Conservation (phyloP, 768 basidiomycete species). For the Mycena albidolilacea region DNA sequence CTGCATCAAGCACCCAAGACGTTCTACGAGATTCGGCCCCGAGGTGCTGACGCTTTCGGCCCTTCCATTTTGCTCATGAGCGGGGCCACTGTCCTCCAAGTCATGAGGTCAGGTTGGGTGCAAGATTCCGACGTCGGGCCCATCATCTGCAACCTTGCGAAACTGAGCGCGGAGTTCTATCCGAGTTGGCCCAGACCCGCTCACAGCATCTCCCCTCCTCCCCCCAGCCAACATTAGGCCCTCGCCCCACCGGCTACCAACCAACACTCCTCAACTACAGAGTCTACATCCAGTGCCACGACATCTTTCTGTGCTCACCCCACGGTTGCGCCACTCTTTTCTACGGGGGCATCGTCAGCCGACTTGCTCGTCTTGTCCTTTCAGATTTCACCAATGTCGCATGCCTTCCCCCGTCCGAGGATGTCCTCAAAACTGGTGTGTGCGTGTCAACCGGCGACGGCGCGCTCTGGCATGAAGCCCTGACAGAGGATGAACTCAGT, state of each 20-base stretch:
- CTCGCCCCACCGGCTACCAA: neutral
- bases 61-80: constrained; percentile 27
- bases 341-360: too few species aligned
- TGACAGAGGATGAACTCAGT: constrained; percentile 3
- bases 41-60: too few species aligned
- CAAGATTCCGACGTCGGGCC: neutral
- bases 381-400: constrained; percentile 14
- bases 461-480: constrained; percentile 20
- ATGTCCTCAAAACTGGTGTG: constrained; percentile 13
- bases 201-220: constrained; percentile 1
- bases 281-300: too few species aligned
- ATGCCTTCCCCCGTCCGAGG: constrained; percentile 19
- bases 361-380: constrained; percentile 21
- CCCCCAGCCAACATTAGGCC: neutral
- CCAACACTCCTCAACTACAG: constrained; percentile 21
- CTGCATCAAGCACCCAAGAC: too few species aligned
- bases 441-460: constrained; percentile 5
- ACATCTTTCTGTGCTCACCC: too few species aligned
- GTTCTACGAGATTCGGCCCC: too few species aligned
- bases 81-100: constrained; percentile 29
- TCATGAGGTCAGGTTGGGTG: constrained; percentile 21
- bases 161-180: constrained; percentile 23
- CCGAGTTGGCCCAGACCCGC: constrained; percentile 26
- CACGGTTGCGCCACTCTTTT: too few species aligned
- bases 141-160: constrained; percentile 20